Conservation (phyloP, 2,329 filamentous ascomycete genomes). For the Acarospora socialis region DNA sequence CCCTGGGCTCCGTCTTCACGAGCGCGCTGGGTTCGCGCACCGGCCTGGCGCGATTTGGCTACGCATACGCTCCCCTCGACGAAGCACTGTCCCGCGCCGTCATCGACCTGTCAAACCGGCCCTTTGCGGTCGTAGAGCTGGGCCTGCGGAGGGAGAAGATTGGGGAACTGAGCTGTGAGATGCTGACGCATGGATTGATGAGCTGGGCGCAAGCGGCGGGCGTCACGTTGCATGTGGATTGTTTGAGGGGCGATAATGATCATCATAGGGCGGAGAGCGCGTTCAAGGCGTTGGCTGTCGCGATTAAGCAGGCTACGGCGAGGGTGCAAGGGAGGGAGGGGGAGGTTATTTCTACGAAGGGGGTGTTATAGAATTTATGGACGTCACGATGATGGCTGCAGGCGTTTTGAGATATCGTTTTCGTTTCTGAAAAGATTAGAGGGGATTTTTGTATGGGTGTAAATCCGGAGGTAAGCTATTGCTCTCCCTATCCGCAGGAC, state of each 20-base stretch:
- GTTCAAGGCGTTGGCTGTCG: constrained; percentile 90
- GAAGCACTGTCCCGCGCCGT: constrained; percentile 89
- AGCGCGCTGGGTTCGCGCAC: constrained; percentile 60
- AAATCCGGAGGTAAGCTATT: too few species aligned
- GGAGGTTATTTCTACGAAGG: constrained; percentile 93
- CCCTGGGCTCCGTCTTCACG: constrained; percentile 75
- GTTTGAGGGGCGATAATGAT: constrained; percentile 79
- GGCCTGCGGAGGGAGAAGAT: constrained; percentile 85
- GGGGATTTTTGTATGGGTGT: too few species aligned
- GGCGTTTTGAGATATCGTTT: too few species aligned
- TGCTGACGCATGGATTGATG: constrained; percentile 91
- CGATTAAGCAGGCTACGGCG: constrained; percentile 61
- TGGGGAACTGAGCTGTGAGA: constrained; percentile 84
- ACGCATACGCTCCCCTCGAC: constrained; percentile 84
- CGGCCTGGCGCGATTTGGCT: constrained; percentile 80
- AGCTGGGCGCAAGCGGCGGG: constrained; percentile 85
- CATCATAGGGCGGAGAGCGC: constrained; percentile 93
- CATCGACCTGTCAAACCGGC: constrained; percentile 85
- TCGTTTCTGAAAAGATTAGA: too few species aligned
- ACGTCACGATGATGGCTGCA: too few species aligned
- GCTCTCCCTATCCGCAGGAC: too few species aligned
- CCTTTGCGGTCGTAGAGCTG: constrained; percentile 69
- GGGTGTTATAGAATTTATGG: constrained; percentile 69
- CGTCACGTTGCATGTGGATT: constrained; percentile 91
- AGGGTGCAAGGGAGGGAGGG: constrained; percentile 68